phyloP scores from a whole-genome alignment of 1,284 basidiomycete genomes.

The Moesziomyces sp. region DNA sequence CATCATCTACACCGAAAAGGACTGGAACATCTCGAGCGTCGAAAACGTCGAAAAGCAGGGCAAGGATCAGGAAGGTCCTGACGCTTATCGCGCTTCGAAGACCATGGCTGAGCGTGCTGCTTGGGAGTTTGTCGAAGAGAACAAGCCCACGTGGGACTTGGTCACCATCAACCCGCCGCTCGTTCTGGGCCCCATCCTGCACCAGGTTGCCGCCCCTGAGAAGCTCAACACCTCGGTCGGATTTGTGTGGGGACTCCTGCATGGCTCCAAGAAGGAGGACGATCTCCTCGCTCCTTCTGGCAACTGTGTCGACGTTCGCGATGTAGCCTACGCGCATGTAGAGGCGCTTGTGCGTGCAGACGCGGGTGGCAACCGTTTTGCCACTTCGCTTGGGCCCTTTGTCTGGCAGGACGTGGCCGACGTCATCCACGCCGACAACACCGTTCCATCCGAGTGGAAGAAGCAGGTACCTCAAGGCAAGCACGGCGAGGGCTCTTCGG shows the following conservation, averaged over 20 bases:
- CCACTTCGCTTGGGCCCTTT: constrained; percentile 53
- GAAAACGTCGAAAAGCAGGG: constrained; percentile 65
- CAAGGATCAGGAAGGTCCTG: constrained; percentile 67
- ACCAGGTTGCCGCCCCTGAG: constrained; percentile 71
- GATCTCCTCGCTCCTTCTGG: constrained; percentile 60
- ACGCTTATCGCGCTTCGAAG: constrained; percentile 73
- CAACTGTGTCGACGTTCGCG: constrained; percentile 75
- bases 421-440: constrained; percentile 47
- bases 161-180: constrained; percentile 56
- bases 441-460: constrained; percentile 52
- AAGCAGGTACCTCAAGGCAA: constrained; percentile 55
- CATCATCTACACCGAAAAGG: constrained; percentile 67
- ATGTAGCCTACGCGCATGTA: constrained; percentile 74
- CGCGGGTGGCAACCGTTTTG: constrained; percentile 74
- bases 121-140: constrained; percentile 65
- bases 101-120: constrained; percentile 75
- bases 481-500: constrained; percentile 35
- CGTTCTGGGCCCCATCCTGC: constrained; percentile 70
- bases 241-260: constrained; percentile 68
- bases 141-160: constrained; percentile 49
- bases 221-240: constrained; percentile 73
- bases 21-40: constrained; percentile 78
- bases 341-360: constrained; percentile 72
- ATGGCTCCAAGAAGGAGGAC: constrained; percentile 68
- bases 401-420: constrained; percentile 54